Evolutionary conservation across 2,329 filamentous ascomycete genomes (phyloP).

Genomic region (Curvularia hawaiiensis): DNA sequence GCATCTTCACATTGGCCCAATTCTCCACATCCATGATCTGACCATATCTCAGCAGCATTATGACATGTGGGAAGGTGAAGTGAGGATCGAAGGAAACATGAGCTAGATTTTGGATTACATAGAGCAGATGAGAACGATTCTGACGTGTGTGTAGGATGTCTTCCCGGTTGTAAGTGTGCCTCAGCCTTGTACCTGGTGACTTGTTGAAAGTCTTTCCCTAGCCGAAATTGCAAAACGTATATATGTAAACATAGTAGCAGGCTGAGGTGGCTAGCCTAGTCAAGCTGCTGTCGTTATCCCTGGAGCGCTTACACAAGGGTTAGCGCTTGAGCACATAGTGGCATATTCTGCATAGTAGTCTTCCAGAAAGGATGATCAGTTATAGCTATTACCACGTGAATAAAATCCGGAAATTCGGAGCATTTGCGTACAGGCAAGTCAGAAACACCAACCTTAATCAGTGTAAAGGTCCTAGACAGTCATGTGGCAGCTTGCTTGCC

Average conservation of each 20-base stretch:
- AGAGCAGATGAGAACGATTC: too few species aligned
- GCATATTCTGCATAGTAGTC: too few species aligned
- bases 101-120: background rate
- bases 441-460: too few species aligned
- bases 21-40: background rate
- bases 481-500: background rate
- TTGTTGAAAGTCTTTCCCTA: background rate
- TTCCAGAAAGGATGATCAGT: too few species aligned
- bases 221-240: background rate
- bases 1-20: background rate
- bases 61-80: background rate
- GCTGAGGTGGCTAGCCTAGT: background rate
- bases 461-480: too few species aligned
- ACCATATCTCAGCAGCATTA: background rate
- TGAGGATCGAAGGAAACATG: background rate
- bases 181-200: background rate
- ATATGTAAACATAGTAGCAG: background rate
- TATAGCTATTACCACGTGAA: too few species aligned
- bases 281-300: background rate
- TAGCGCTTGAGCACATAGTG: too few species aligned
- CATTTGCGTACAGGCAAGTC: too few species aligned
- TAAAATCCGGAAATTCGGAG: too few species aligned
- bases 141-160: background rate
- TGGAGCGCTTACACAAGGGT: background rate
- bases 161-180: background rate